Conservation (phyloP, 306 rosid species). For the Acacia acuminata region DNA sequence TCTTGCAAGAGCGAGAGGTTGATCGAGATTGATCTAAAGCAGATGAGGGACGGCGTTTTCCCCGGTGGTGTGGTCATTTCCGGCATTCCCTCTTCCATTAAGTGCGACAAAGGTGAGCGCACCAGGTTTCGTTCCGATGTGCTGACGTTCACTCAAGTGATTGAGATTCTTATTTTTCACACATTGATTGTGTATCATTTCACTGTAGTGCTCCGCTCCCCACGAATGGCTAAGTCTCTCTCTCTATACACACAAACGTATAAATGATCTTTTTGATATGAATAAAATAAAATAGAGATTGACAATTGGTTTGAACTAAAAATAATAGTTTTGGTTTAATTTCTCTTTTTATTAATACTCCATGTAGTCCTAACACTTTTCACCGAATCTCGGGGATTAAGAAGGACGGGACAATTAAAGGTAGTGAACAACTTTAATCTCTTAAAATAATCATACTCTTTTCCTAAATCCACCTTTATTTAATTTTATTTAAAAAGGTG, state of each 20-base stretch:
- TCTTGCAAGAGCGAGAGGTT: conserved; percentile 56
- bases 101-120: conserved; percentile 89
- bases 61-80: conserved; percentile 68
- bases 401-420: neutral
- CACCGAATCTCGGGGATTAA: neutral
- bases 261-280: neutral
- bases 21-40: conserved; percentile 53
- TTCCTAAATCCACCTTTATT: neutral
- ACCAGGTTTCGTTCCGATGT: conserved; percentile 77
- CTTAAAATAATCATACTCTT: neutral
- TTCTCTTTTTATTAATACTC: neutral
- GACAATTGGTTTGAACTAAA: too few relatives aligned
- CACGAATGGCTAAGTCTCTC: neutral
- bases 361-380: neutral
- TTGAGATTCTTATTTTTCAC: neutral
- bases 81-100: conserved; percentile 58
- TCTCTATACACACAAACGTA: neutral
- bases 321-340: neutral
- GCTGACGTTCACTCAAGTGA: conserved; percentile 67
- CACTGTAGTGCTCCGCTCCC: neutral
- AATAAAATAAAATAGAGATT: neutral
- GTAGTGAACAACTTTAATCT: neutral
- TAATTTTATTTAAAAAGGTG: neutral
- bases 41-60: conserved; percentile 54
- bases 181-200: neutral